These are phyloP conservation scores for Cochlearia excelsa DNA, from an alignment of 345 rosid genomes.

Conservation along the genomic window DNA sequence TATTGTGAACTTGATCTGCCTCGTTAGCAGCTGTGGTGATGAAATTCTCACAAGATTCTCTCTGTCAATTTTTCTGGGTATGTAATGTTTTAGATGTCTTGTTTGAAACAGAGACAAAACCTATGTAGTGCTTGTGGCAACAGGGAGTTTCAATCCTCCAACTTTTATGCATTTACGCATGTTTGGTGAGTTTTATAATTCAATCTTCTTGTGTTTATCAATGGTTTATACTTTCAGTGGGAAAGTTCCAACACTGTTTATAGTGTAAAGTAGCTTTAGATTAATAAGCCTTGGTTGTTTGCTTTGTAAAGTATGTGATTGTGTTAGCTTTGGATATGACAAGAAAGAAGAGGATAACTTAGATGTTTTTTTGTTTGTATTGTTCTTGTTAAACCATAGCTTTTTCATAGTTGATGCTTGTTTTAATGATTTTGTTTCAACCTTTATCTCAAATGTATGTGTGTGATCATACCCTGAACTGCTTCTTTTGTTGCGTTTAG, in stretches of 20 bases:
- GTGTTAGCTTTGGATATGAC: constrained; percentile 5
- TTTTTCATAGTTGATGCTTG: constrained; percentile 3
- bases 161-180: constrained; percentile 91
- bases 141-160: constrained; percentile 97
- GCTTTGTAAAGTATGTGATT: constrained; percentile 8
- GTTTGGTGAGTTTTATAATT: constrained; percentile 54
- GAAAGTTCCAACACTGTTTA: background rate
- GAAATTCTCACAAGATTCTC: constrained; percentile 8
- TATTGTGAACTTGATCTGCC: constrained; percentile 1
- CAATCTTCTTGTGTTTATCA: background rate
- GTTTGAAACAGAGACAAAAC: constrained; percentile 40
- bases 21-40: constrained; percentile 9
- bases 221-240: background rate
- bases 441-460: background rate
- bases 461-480: background rate
- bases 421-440: constrained; percentile 8
- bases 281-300: constrained; percentile 4
- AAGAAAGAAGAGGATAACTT: background rate
- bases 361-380: constrained; percentile 1
- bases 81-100: background rate
- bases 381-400: constrained; percentile 3
- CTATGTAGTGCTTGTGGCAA: constrained; percentile 67
- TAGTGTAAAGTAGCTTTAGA: constrained; percentile 1
- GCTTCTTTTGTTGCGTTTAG: constrained; percentile 43
- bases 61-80: constrained; percentile 4